A percentile compares a stretch with the other conserved stretches of the same genome.
These are phyloP conservation scores for Rhytidhysteron rufulum DNA, from an alignment of 2,329 filamentous ascomycete genomes.

Conservation along the genomic window DNA sequence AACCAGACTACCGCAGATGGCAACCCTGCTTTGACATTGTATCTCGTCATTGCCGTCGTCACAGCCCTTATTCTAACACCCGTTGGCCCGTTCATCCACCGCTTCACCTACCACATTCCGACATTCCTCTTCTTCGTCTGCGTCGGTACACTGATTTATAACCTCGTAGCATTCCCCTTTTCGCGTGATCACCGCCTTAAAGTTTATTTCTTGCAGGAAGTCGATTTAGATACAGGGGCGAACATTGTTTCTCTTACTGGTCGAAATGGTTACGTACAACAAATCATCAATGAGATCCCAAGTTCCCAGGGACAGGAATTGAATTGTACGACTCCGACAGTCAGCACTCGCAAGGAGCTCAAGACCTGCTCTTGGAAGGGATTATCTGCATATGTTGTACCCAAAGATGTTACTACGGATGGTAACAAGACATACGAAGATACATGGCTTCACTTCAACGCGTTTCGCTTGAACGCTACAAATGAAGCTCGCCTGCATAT, in stretches of 20 bases:
- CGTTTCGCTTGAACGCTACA: slow-evolving; percentile 44
- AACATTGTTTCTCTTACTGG: slow-evolving; percentile 58
- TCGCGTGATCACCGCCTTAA: slow-evolving; percentile 76
- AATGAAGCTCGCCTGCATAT: slow-evolving; percentile 62
- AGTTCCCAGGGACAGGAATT: slow-evolving; percentile 60
- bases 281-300: slow-evolving; percentile 66
- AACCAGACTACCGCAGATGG: slow-evolving; percentile 85
- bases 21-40: slow-evolving; percentile 65
- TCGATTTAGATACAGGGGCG: slow-evolving; percentile 68
- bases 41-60: slow-evolving; percentile 65
- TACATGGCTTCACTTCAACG: slow-evolving; percentile 64
- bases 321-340: slow-evolving; percentile 36
- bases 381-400: slow-evolving; percentile 61
- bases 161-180: slow-evolving; percentile 84
- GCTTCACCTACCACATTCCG: slow-evolving; percentile 78
- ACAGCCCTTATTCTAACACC: slow-evolving; percentile 72
- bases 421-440: slow-evolving; percentile 23
- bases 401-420: slow-evolving; percentile 24
- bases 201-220: slow-evolving; percentile 76
- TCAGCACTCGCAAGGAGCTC: slow-evolving; percentile 49
- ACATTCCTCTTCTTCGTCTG: slow-evolving; percentile 71
- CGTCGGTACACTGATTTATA: slow-evolving; percentile 75
- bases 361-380: slow-evolving; percentile 69
- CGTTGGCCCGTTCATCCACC: slow-evolving; percentile 78
- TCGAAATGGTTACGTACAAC: slow-evolving; percentile 34